Base-by-base conservation (phyloP, 306 rosid genomes). In the Casuarina equisetifolia region DNA sequence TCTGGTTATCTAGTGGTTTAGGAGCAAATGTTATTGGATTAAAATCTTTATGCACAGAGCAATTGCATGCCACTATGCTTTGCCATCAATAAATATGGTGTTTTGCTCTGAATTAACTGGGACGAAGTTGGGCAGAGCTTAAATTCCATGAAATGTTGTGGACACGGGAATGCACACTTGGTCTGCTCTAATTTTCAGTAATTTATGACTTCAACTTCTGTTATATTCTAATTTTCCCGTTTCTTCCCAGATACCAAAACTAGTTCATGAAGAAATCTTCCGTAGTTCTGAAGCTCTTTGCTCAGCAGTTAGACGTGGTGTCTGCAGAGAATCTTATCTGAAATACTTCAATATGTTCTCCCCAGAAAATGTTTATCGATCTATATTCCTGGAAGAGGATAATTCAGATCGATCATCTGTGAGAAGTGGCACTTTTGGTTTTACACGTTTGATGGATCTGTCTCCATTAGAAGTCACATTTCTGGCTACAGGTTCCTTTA, bases 381-480 rank as follows among this genome's bases (percentile, higher is more conserved):
- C 99, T 54, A 79, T 90, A 62, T 90, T 90, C 79, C 55, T 83
- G 51, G 85, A 80, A 74, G 96, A 79, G 75, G 77, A 73, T 70
- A 52, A 53, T 74, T 73, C 80, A 12, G 62, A 74, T 81, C 79
- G 78, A 59, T 79, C 63, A 40, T 64, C 69, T 64, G 71, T 81
- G 76, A 74, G 39, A 74, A 86, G 97, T 85, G 93, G 97, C 74
- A 85, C 88, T 55, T 91, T 92, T 80, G 97, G 96, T 79, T 96
- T 96, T 87, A 83, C 96, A 72, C 97, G 76, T 81, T 78, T 96
- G 90, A 96, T 88, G 85, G 92, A 85, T 84, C 83, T 92, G 76
- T 90, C 94, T 53, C 97, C 99, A 17, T 89, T 86, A 39, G 99
- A 96, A 79, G 91, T 92, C 84, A 54, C 88, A 53, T 96, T 96